Base-by-base conservation (phyloP, 768 basidiomycete species). In the Sarcomyxa edulis region DNA sequence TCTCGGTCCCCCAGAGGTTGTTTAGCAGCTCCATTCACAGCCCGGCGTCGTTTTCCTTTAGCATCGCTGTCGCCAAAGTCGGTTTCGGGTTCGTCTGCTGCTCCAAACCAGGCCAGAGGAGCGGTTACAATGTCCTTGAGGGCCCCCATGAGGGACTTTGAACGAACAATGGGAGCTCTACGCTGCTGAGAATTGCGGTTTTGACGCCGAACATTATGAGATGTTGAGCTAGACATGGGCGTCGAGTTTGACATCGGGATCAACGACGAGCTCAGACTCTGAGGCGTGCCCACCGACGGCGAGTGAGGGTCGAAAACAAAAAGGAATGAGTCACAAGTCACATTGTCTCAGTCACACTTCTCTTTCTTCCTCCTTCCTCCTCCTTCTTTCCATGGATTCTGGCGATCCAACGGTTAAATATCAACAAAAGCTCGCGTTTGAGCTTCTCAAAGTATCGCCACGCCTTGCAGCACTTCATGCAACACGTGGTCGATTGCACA, bases 121-220 rank as follows among this genome's bases (percentile, higher is more conserved):
- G 78, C 76, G 22, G 78, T 72, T 45, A 84, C 80, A 54, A 82
- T 62, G 61, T 68, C 75, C 67, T 74, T 82, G 59, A 84, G 71
- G 32, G 78, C 57, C 35, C 76, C 77, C 29, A 82, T 55, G 49
- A 84, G 66, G 19, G 81, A 72, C 45, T 69, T 66, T n/a, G 69
- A 68, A 47, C 78, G 76, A 48, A 59, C 61, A 30, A 79, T 27
- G 24, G 40, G 32, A 24, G 30, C 23, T 36, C 46, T 32, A 38
- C 27, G 21, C 14, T 34, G 22, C 20, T 32, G 41, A n/a, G 34
- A 27, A 19, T 25, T 43, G 14, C 43, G 31, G 24, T 18, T 14
- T 12, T 25, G 40, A 21, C 30, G 38, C 29, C 23, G 30, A 19
- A 25, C 26, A 30, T 28, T 33, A 20, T 38, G 25, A 21, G 42